phyloP scores from a whole-genome alignment of 2,329 filamentous ascomycete genomes.

The Cladophialophora exuberans region DNA sequence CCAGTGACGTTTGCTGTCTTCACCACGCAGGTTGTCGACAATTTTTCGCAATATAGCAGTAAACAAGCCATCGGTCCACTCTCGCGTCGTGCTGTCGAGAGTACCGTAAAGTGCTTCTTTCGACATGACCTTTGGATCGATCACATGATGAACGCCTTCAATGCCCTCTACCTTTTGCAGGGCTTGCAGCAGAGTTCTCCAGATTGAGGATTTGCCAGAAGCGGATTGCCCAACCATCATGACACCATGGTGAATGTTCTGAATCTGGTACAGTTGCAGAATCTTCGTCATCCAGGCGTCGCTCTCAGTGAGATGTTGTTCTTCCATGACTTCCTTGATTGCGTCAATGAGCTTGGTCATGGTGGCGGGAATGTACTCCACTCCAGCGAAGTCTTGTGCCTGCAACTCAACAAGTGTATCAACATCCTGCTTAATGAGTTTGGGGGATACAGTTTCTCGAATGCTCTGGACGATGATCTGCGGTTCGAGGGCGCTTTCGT shows the following conservation, averaged over 20 bases:
- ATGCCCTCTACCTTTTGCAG: slow-evolving; percentile 87
- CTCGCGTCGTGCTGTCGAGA: slow-evolving; percentile 91
- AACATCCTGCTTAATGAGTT: slow-evolving; percentile 90
- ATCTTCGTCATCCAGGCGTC: slow-evolving; percentile 98
- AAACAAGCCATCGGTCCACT: slow-evolving; percentile 98
- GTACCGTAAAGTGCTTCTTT: slow-evolving; percentile 97
- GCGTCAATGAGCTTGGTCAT: slow-evolving; percentile 77
- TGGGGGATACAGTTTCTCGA: slow-evolving; percentile 96
- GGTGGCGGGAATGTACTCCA: slow-evolving; percentile 89
- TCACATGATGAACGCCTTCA: slow-evolving; percentile 95
- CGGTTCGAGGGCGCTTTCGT: slow-evolving; percentile 69
- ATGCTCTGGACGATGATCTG: slow-evolving; percentile 99
- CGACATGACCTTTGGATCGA: slow-evolving; percentile 99
- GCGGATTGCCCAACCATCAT: slow-evolving; percentile 99
- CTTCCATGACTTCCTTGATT: slow-evolving; percentile 78
- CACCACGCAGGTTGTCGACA: slow-evolving; percentile 95
- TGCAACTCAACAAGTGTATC: slow-evolving; percentile 86
- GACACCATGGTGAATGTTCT: slow-evolving; percentile 96
- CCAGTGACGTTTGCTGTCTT: slow-evolving; percentile 97
- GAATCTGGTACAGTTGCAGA: slow-evolving; percentile 95
- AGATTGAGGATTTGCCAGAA: slow-evolving; percentile 94
- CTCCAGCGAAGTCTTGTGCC: slow-evolving; percentile 82
- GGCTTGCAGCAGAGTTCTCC: slow-evolving; percentile 89
- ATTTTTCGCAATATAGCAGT: slow-evolving; percentile 98
- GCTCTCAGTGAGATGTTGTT: slow-evolving; percentile 85